Conservation (phyloP, 495 filamentous ascomycete species). For the Trypethelium eluteriae region DNA sequence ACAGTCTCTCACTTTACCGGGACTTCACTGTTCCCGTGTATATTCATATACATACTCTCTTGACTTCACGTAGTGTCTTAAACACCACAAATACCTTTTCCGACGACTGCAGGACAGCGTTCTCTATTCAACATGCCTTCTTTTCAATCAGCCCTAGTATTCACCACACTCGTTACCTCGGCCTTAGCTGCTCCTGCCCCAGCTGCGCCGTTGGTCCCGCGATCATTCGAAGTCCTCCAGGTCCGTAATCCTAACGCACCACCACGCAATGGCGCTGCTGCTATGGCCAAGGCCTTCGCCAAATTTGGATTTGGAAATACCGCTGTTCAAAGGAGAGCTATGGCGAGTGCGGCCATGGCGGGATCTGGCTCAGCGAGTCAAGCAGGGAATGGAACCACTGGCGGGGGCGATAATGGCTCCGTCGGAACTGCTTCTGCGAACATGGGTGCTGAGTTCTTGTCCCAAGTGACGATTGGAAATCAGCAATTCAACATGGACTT, state of each 20-base stretch:
- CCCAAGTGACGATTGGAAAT: slow-evolving; percentile 63
- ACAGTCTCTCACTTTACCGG: slow-evolving; percentile 8
- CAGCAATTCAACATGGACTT: slow-evolving; percentile 70
- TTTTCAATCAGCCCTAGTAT: neutral
- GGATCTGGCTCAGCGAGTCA: neutral
- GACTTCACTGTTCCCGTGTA: slow-evolving; percentile 3
- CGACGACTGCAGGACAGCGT: slow-evolving; percentile 6
- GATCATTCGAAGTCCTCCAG: neutral
- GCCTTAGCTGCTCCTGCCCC: neutral
- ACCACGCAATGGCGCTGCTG: neutral
- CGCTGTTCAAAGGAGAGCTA: neutral
- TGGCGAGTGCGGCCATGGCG: neutral
- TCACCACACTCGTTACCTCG: slow-evolving; percentile 5
- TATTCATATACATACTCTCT: slow-evolving; percentile 1
- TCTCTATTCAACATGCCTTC: slow-evolving; percentile 1
- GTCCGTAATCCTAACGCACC: slow-evolving; percentile 6
- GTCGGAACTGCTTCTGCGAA: neutral
- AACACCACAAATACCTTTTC: neutral
- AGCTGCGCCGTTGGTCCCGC: neutral
- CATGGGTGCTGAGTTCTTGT: slow-evolving; percentile 52
- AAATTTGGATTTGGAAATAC: neutral
- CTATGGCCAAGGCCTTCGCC: slow-evolving; percentile 2
- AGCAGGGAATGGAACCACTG: slow-evolving; percentile 2
- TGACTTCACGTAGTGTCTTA: neutral
- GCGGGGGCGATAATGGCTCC: neutral